Conservation (phyloP, 2,329 filamentous ascomycete species). For the Diaporthe caulivora region DNA sequence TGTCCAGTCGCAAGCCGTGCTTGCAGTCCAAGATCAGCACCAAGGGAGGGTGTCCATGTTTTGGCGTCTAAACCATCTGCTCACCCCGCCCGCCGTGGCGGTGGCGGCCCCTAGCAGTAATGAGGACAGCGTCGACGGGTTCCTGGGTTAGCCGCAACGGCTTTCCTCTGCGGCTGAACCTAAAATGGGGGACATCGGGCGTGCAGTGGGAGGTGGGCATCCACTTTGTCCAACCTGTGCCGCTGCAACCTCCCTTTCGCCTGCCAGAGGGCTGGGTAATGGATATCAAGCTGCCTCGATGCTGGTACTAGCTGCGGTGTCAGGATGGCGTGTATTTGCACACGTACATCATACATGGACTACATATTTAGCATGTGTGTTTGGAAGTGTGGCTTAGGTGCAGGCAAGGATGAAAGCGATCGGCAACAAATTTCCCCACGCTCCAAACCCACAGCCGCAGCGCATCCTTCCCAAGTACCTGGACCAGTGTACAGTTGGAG, state of each 20-base stretch:
- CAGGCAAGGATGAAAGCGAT: slow-evolving; percentile 8
- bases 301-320: background rate
- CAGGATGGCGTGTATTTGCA: background rate
- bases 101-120: slow-evolving; percentile 3
- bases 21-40: slow-evolving; percentile 13
- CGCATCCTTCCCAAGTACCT: background rate
- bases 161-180: slow-evolving; percentile 31
- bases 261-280: slow-evolving; percentile 13
- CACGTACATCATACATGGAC: background rate
- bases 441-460: slow-evolving; percentile 22
- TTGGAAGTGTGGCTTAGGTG: background rate
- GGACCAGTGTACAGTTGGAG: background rate
- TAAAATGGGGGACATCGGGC: slow-evolving; percentile 13
- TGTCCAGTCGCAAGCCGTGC: slow-evolving; percentile 33
- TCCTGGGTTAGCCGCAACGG: slow-evolving; percentile 31
- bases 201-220: background rate
- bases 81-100: slow-evolving; percentile 2
- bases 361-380: background rate
- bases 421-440: slow-evolving; percentile 29
- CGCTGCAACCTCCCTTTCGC: background rate
- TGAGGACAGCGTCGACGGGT: slow-evolving; percentile 6
- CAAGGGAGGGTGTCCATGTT: background rate
- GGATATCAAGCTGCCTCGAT: background rate
- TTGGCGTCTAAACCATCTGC: background rate
- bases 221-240: background rate